Conservation (phyloP, 73 alveolate species). For the Tetrahymena thermophila region DNA sequence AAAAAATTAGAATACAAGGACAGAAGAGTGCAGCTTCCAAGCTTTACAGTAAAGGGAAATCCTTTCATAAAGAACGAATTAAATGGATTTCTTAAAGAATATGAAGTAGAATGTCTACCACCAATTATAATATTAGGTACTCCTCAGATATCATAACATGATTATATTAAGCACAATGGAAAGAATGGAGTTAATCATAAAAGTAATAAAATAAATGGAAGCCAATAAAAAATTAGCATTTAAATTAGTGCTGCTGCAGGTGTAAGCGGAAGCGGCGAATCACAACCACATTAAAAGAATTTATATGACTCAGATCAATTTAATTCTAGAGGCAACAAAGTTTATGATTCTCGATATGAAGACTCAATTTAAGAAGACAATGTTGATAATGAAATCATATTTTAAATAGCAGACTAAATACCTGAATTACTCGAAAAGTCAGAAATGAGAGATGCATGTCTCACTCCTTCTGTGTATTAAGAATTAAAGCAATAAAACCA, state of each 20-base stretch:
- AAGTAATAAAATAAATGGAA: neutral
- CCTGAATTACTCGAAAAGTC: neutral
- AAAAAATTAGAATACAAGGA: neutral
- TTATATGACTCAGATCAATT: neutral
- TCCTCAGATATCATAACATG: neutral
- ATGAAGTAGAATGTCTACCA: neutral
- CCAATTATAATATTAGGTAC: neutral
- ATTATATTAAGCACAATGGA: neutral
- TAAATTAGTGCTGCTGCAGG: neutral
- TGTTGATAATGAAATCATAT: neutral
- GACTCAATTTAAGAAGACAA: neutral
- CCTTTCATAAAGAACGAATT: neutral
- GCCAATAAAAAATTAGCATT: neutral
- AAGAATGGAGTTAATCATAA: neutral
- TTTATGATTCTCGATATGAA: neutral
- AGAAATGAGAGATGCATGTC: neutral
- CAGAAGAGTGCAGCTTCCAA: neutral
- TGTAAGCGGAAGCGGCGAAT: neutral
- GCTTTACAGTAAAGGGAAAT: neutral
- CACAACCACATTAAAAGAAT: neutral
- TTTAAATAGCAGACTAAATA: neutral
- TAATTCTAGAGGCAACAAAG: neutral
- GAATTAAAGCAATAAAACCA: neutral
- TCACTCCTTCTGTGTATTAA: neutral
- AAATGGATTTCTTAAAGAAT: neutral